Percentiles rank a stretch among this genome's conserved stretches.
Evolutionary conservation across 208 protist genomes (phyloP).

Genomic region (Sergeia podlipaevii): DNA sequence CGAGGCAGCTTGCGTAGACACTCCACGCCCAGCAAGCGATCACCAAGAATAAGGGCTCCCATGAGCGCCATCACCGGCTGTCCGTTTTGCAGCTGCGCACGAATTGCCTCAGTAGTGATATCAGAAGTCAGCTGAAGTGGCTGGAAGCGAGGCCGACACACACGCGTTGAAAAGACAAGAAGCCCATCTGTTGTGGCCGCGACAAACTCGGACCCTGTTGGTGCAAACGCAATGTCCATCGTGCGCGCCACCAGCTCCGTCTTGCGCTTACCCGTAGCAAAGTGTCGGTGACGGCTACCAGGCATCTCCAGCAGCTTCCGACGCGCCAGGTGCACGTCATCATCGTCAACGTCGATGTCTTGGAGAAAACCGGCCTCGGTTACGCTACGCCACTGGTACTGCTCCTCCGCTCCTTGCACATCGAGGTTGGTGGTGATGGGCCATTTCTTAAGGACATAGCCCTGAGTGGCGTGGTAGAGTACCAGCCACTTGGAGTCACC

Average conservation of each 20-base stretch:
- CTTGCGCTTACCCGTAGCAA: constrained; percentile 89
- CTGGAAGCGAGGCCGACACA: constrained; percentile 73
- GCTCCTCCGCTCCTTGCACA: constrained; percentile 84
- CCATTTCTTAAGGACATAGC: constrained; percentile 89
- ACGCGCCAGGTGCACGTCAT: constrained; percentile 72
- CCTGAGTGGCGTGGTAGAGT: constrained; percentile 85
- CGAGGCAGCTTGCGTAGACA: constrained; percentile 74
- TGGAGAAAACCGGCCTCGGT: constrained; percentile 81
- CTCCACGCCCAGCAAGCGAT: constrained; percentile 68
- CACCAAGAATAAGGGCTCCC: constrained; percentile 74
- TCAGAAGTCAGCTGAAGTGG: constrained; percentile 67
- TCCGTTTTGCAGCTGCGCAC: constrained; percentile 40
- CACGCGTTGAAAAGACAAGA: constrained; percentile 79
- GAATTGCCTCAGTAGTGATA: constrained; percentile 64
- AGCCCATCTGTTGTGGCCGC: constrained; percentile 88
- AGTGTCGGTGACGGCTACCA: constrained; percentile 83
- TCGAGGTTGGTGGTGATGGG: constrained; percentile 87
- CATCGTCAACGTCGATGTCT: constrained; percentile 84
- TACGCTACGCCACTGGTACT: constrained; percentile 84
- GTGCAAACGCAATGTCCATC: constrained; percentile 72
- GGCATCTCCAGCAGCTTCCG: constrained; percentile 88
- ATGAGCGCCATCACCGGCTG: constrained; percentile 75
- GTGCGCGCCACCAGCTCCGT: constrained; percentile 78
- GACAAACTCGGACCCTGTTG: constrained; percentile 85
- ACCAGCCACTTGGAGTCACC: constrained; percentile 89